phyloP scores from a whole-genome alignment of 1,284 basidiomycete species.

The Apiotrichum akiyoshidainum region DNA sequence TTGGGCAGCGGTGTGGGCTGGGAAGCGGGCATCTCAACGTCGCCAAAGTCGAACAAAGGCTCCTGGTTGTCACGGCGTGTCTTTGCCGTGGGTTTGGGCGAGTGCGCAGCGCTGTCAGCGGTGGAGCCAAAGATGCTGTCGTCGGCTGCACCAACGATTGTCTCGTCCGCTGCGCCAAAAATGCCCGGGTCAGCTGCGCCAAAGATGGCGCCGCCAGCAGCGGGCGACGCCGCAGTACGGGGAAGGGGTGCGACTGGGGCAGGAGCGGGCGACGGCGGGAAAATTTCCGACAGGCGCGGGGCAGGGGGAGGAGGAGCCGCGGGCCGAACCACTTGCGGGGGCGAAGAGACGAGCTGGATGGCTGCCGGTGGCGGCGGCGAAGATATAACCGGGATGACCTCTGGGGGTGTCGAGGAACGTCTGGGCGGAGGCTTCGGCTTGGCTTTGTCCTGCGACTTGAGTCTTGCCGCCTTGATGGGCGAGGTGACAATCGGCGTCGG shows the following conservation, averaged over 20 bases:
- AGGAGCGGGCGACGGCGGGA: not conserved
- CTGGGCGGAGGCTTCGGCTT: too few species aligned
- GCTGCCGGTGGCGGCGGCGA: too few species aligned
- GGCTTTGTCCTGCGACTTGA: too few species aligned
- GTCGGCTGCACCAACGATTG: not conserved
- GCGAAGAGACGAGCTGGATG: too few species aligned
- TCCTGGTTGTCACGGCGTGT: not conserved
- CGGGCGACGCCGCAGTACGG: not conserved
- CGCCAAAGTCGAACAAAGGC: conserved; percentile 5
- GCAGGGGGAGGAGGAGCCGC: not conserved
- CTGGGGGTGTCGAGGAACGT: too few species aligned
- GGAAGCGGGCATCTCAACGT: not conserved
- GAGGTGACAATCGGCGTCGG: too few species aligned
- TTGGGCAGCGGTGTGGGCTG: too few species aligned
- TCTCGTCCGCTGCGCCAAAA: not conserved
- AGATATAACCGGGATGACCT: too few species aligned
- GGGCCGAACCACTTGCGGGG: too few species aligned
- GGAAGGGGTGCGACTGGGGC: not conserved
- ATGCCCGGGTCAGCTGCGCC: not conserved
- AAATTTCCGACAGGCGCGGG: not conserved
- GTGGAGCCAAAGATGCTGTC: not conserved
- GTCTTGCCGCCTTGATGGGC: too few species aligned
- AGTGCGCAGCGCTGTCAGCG: too few species aligned
- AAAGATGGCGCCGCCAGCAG: not conserved
- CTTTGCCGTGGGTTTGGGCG: not conserved